These are phyloP conservation scores for Wickerhamiella pararugosa DNA, from an alignment of 1,139 yeast species.

Conservation along the genomic window DNA sequence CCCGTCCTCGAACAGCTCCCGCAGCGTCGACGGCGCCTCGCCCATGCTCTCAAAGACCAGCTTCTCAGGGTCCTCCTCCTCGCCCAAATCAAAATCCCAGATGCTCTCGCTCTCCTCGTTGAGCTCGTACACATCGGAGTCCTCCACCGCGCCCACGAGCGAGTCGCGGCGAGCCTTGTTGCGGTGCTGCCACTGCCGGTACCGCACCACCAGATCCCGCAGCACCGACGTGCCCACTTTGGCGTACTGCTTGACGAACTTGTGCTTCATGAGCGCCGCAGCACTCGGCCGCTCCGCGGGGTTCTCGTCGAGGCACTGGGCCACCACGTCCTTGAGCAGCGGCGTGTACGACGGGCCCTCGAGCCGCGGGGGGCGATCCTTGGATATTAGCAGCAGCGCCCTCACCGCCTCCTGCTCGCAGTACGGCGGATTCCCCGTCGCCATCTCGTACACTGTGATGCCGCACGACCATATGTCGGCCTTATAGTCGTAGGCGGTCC, in stretches of 20 bases:
- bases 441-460: conserved; percentile 82
- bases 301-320: conserved; percentile 83
- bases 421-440: conserved; percentile 96
- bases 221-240: conserved; percentile 44
- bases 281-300: conserved; percentile 83
- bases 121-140: conserved; percentile 16
- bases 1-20: conserved; percentile 47
- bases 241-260: conserved; percentile 50
- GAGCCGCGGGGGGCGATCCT: conserved; percentile 83
- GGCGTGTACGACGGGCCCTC: conserved; percentile 80
- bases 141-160: conserved; percentile 34
- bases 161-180: conserved; percentile 22
- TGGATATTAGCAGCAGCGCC: conserved; percentile 88
- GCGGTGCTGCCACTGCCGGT: conserved; percentile 46
- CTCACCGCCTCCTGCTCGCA: conserved; percentile 89
- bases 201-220: conserved; percentile 67
- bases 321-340: conserved; percentile 70
- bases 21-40: conserved; percentile 57
- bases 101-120: conserved; percentile 24
- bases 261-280: conserved; percentile 63
- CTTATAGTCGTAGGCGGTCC: conserved; percentile 67
- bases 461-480: conserved; percentile 95
- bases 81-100: conserved; percentile 26
- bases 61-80: conserved; percentile 8
- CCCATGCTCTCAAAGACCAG: conserved; percentile 7